phyloP scores from a whole-genome alignment of 2,329 filamentous ascomycete species.

The Aspergillus cejpii region DNA sequence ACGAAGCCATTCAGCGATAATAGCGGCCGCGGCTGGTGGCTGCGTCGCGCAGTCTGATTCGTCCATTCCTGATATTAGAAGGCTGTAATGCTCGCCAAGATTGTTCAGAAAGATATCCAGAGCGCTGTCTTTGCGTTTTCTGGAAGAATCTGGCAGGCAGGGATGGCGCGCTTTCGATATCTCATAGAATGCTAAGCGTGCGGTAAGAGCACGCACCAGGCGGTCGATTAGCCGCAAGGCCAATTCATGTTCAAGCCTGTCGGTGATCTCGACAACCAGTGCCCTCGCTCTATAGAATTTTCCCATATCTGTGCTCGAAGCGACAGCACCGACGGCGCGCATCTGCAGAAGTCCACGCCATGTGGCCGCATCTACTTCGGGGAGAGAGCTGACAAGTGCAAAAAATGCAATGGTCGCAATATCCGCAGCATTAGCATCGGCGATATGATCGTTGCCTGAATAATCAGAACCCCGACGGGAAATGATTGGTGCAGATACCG shows the following conservation, averaged over 20 bases:
- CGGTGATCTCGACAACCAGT: conserved; percentile 32
- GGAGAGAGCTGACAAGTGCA: conserved; percentile 34
- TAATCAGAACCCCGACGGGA: conserved; percentile 25
- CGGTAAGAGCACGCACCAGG: conserved; percentile 45
- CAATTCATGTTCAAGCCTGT: conserved; percentile 48
- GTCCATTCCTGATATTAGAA: conserved; percentile 7
- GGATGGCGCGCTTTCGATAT: conserved; percentile 38
- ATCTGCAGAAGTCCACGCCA: conserved; percentile 41
- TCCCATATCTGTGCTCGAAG: conserved; percentile 34
- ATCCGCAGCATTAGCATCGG: conserved; percentile 36
- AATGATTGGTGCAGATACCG: conserved; percentile 20
- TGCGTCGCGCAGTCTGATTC: conserved; percentile 7
- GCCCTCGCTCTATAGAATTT: conserved; percentile 27
- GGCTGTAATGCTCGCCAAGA: conserved; percentile 27
- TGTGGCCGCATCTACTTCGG: conserved; percentile 30
- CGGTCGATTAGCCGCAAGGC: conserved; percentile 47
- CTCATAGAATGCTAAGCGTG: conserved; percentile 45
- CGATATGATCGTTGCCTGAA: conserved; percentile 28
- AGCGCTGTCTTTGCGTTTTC: conserved; percentile 26
- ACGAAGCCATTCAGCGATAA: conserved; percentile 45
- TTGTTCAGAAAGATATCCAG: conserved; percentile 34
- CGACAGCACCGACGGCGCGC: conserved; percentile 35
- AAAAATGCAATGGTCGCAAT: conserved; percentile 36
- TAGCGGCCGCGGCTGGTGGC: conserved; percentile 24
- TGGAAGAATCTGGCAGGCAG: conserved; percentile 24